A percentile compares a stretch with the other conserved stretches of the same genome.
Conservation (phyloP, 257 asterid genomes). For the Rehmannia glutinosa region DNA sequence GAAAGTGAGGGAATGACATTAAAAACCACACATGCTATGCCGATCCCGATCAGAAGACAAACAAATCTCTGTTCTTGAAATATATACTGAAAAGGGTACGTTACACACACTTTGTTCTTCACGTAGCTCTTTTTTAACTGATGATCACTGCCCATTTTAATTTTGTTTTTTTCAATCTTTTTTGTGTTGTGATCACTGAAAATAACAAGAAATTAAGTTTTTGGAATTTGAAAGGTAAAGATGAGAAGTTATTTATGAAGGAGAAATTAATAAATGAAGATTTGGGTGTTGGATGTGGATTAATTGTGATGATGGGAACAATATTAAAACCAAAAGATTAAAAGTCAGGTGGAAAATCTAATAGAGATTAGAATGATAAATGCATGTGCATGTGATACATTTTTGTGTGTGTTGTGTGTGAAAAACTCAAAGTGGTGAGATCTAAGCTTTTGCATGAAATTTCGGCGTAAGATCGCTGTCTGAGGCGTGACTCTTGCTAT, state of each 20-base stretch:
- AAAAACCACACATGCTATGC: slow-evolving; percentile 33
- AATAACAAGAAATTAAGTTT: neutral
- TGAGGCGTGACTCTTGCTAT: slow-evolving; percentile 34
- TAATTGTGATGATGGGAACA: neutral
- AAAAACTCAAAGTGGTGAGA: slow-evolving; percentile 33
- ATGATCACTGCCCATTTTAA: slow-evolving; percentile 33
- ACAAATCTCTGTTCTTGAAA: slow-evolving; percentile 48
- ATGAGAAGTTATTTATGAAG: neutral
- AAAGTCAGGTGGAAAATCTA: slow-evolving; percentile 9
- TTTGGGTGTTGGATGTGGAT: slow-evolving; percentile 12
- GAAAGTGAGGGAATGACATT: slow-evolving; percentile 17
- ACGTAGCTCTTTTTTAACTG: slow-evolving; percentile 13
- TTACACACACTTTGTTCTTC: neutral
- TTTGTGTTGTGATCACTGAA: neutral
- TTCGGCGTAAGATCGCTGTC: slow-evolving; percentile 48
- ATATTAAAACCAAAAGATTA: neutral
- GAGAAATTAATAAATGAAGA: slow-evolving; percentile 13
- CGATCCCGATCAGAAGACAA: slow-evolving; percentile 51
- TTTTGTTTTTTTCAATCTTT: neutral
- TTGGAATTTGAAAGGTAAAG: neutral
- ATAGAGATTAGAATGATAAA: slow-evolving; percentile 5
- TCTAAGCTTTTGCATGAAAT: slow-evolving; percentile 65
- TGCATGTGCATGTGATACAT: slow-evolving; percentile 31
- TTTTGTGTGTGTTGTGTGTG: slow-evolving; percentile 43
- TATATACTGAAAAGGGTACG: slow-evolving; percentile 41